Base-by-base conservation (phyloP, 768 basidiomycete genomes). In the Steccherinum ochraceum region DNA sequence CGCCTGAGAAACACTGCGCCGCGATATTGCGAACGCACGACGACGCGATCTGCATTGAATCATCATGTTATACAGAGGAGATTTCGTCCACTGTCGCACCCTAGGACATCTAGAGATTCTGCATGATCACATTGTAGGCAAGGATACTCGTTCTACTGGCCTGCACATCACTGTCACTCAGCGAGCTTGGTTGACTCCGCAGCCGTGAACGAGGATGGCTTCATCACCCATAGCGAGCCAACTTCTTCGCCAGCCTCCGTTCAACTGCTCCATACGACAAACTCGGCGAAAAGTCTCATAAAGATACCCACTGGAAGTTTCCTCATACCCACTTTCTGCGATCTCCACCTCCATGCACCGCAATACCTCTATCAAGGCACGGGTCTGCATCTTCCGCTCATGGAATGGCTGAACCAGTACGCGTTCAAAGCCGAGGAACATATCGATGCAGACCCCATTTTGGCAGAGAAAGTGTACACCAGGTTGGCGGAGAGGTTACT, bases 291-390 rank as follows among this genome's bases (percentile, higher is more conserved):
- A 1, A 45, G n/a, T n/a, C n/a, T n/a, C n/a, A n/a, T n/a, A 11
- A 18, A 55, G 4, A 60, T 86, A 12, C 77, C 78, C 2, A 24
- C 49, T 7, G 81, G 82, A n/a, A 75, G 69, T 48, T 89, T 93
- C 60, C 51, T 93, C 40, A 55, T 87, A n/a, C 89, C 91, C 1
- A 79, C 83, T 0, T 93, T 92, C 65, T 81, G 78, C 51, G 91
- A 93, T 64, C 72, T 90, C 3, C 91, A 93, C 61, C 74, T 93
- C 0, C 92, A 94, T 62, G 90, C 91, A 0, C 89, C 92, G 1
- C 93, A 94, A 62, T 93, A 87, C 62, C 72, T 93, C 26, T 93
- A 92, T 53, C 85, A 90, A 50, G 93, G 93, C 2, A 90, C 81
- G 1, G 91, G 92, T 0, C 74, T 93, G 3, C 87, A 94, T 63